phyloP scores from a whole-genome alignment of 1,284 basidiomycete genomes.

The Omphalotus olearius region DNA sequence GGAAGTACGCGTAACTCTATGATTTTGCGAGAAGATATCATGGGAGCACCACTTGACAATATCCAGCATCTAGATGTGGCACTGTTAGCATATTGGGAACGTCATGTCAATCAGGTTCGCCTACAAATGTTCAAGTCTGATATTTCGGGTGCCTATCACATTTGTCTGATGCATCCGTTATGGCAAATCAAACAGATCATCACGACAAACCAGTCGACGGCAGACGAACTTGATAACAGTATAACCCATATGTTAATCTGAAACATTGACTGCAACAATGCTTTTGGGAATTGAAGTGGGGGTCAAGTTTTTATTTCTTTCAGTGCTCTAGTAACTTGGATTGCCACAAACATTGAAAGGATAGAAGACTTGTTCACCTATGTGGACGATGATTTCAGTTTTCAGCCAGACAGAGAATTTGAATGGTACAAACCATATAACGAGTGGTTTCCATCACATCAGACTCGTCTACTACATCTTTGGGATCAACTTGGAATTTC shows the following conservation, averaged over 20 bases:
- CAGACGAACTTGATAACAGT: no score
- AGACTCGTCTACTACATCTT: slow-evolving; percentile 22
- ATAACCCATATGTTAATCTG: neutral
- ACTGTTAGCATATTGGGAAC: no score
- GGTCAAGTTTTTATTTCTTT: slow-evolving; percentile 20
- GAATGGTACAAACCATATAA: slow-evolving; percentile 25
- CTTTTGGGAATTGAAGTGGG: slow-evolving; percentile 21
- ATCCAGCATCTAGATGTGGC: no score
- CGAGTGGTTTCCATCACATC: slow-evolving; percentile 19
- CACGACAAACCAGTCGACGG: no score
- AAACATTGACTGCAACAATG: slow-evolving; percentile 15
- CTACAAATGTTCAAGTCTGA: neutral
- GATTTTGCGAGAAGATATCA: no score
- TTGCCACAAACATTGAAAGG: slow-evolving; percentile 16
- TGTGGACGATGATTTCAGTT: slow-evolving; percentile 25
- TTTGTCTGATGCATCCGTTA: no score
- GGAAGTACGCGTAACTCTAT: no score
- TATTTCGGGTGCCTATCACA: no score
- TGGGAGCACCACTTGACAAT: no score
- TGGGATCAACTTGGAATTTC: slow-evolving; percentile 30
- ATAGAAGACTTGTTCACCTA: slow-evolving; percentile 25
- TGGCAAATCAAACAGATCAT: no score
- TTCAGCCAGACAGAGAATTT: slow-evolving; percentile 15
- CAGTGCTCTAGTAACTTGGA: slow-evolving; percentile 23
- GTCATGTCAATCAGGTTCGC: slow-evolving; percentile 8